These are phyloP conservation scores for Corylus americana DNA, from an alignment of 306 rosid species.

Conservation along the genomic window DNA sequence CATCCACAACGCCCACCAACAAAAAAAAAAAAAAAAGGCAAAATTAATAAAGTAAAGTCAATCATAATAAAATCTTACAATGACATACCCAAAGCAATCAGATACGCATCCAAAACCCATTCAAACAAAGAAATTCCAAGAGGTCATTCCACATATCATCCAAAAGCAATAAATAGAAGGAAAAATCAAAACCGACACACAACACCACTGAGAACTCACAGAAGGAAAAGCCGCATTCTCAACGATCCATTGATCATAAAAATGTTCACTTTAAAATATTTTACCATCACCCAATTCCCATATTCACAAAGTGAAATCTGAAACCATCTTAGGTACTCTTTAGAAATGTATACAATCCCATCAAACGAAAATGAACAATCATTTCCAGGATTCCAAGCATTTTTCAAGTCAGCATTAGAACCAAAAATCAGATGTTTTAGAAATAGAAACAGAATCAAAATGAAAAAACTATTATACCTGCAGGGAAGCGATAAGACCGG, in stretches of 20 bases:
- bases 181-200: background rate
- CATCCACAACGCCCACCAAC: background rate
- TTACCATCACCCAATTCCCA: background rate
- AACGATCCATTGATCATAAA: background rate
- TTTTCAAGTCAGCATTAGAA: background rate
- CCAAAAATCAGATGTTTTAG: background rate
- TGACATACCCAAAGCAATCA: background rate
- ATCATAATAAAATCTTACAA: background rate
- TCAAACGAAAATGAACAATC: background rate
- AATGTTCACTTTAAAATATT: background rate
- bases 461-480: conserved; percentile 26
- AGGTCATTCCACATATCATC: background rate
- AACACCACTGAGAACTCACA: background rate
- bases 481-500: conserved; percentile 7
- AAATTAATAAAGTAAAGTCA: background rate
- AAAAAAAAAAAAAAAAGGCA: too few relatives aligned
- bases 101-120: too few relatives aligned
- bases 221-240: background rate
- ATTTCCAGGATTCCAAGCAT: background rate
- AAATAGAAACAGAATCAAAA: conserved; percentile 5
- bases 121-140: background rate
- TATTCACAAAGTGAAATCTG: background rate
- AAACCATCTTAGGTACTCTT: background rate
- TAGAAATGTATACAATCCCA: background rate
- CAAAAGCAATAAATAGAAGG: background rate